phyloP scores from a whole-genome alignment of 2,329 filamentous ascomycete species.

The Sporothrix sp. region DNA sequence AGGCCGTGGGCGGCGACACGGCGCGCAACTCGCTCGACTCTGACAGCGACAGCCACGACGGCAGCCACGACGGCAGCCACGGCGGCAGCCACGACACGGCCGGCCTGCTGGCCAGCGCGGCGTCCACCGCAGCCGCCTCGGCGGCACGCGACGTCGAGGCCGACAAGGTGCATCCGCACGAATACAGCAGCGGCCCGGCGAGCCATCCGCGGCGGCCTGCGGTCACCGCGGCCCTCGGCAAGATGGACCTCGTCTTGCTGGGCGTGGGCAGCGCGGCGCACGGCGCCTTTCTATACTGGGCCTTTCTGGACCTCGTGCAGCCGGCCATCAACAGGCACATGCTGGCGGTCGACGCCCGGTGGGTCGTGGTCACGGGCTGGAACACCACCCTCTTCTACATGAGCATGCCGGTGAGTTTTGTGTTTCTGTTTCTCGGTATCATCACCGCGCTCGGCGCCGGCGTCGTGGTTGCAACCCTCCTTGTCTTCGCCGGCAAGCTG shows the following conservation, averaged over 20 bases:
- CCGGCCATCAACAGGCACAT: conserved; percentile 1
- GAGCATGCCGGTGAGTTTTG: neutral
- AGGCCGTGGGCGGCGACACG: neutral
- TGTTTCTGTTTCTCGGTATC: neutral
- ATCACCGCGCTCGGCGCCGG: neutral
- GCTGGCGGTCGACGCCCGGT: conserved; percentile 7
- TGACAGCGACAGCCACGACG: neutral
- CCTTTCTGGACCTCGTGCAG: conserved; percentile 14
- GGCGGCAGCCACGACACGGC: neutral
- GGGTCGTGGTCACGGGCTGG: neutral
- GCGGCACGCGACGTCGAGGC: neutral
- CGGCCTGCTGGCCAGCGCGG: neutral
- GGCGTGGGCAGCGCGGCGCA: neutral
- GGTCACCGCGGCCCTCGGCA: neutral
- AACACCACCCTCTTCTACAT: neutral
- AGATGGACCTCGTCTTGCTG: neutral
- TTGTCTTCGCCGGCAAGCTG: neutral
- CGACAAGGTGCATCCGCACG: neutral
- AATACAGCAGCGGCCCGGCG: conserved; percentile 7
- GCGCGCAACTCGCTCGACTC: neutral
- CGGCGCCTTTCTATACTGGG: conserved; percentile 5
- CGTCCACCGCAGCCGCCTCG: neutral
- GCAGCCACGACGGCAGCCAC: neutral
- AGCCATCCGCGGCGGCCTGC: neutral
- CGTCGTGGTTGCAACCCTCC: neutral